Conservation (phyloP, 1,139 yeast genomes). For the Geotrichum armillariae region DNA sequence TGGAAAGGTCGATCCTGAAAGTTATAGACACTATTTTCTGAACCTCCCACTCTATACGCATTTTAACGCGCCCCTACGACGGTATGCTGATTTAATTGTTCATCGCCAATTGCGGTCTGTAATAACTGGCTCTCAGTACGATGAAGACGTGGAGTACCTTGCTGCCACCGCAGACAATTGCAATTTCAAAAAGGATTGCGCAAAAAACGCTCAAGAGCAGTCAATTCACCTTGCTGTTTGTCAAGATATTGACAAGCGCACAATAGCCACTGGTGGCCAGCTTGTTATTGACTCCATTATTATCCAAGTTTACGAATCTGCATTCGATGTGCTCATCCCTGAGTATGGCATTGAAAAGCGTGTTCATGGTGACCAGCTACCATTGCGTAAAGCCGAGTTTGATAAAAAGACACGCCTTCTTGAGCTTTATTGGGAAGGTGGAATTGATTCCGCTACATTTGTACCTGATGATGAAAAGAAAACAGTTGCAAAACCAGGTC, state of each 20-base stretch:
- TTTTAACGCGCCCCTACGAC: conserved; percentile 86
- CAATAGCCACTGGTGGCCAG: conserved; percentile 61
- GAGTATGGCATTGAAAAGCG: conserved; percentile 96
- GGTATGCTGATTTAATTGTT: conserved; percentile 90
- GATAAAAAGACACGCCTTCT: conserved; percentile 66
- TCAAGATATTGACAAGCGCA: conserved; percentile 78
- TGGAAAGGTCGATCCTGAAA: conserved; percentile 81
- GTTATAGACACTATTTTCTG: conserved; percentile 69
- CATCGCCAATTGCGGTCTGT: conserved; percentile 85
- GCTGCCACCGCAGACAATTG: conserved; percentile 88
- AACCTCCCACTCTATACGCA: conserved; percentile 88
- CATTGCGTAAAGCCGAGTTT: conserved; percentile 88
- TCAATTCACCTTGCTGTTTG: conserved; percentile 84
- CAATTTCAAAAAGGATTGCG: conserved; percentile 93
- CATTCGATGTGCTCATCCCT: conserved; percentile 92
- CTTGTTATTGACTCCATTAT: conserved; percentile 83
- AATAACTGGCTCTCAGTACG: conserved; percentile 45
- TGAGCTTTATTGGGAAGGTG: conserved; percentile 90
- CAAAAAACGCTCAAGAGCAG: conserved; percentile 91
- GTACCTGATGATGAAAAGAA: conserved; percentile 86
- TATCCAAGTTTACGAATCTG: conserved; percentile 90
- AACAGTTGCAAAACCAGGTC: conserved; percentile 36
- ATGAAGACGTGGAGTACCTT: conserved; percentile 67
- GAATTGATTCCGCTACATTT: conserved; percentile 86
- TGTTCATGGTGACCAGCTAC: conserved; percentile 96